phyloP scores from a whole-genome alignment of 345 rosid genomes.

The Aquilaria malaccensis region DNA sequence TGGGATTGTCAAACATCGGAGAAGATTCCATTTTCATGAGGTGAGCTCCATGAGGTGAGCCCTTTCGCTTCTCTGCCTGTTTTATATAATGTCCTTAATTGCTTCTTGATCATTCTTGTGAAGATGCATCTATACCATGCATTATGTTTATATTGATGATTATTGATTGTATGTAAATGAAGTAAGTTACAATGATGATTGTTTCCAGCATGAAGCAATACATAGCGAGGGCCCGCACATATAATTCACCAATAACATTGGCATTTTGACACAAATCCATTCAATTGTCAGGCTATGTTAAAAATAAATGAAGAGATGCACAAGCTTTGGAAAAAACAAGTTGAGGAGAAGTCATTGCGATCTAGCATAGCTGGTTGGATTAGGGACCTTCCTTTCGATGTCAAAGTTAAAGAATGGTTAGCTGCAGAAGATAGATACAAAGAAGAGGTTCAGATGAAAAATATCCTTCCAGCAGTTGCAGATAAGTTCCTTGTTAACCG shows the following conservation, averaged over 20 bases:
- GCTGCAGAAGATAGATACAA: slow-evolving; percentile 86
- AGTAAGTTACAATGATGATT: no score
- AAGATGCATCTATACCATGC: no score
- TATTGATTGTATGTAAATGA: no score
- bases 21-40: slow-evolving; percentile 85
- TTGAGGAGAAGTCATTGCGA: slow-evolving; percentile 47
- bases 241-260: neutral
- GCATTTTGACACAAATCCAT: neutral
- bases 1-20: slow-evolving; percentile 59
- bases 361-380: slow-evolving; percentile 73
- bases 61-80: slow-evolving; percentile 6
- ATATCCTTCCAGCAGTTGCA: slow-evolving; percentile 88
- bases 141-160: no score
- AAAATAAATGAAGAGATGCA: slow-evolving; percentile 88
- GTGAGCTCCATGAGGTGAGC: slow-evolving; percentile 27
- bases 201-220: no score
- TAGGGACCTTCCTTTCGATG: slow-evolving; percentile 77
- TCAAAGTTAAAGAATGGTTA: slow-evolving; percentile 81
- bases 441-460: slow-evolving; percentile 70
- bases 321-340: slow-evolving; percentile 79
- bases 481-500: slow-evolving; percentile 68
- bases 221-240: no score
- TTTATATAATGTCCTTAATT: neutral
- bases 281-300: slow-evolving; percentile 66
- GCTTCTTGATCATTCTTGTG: no score